Evolutionary conservation across 345 rosid genomes (phyloP).

Genomic region (Citrus trifoliata): DNA sequence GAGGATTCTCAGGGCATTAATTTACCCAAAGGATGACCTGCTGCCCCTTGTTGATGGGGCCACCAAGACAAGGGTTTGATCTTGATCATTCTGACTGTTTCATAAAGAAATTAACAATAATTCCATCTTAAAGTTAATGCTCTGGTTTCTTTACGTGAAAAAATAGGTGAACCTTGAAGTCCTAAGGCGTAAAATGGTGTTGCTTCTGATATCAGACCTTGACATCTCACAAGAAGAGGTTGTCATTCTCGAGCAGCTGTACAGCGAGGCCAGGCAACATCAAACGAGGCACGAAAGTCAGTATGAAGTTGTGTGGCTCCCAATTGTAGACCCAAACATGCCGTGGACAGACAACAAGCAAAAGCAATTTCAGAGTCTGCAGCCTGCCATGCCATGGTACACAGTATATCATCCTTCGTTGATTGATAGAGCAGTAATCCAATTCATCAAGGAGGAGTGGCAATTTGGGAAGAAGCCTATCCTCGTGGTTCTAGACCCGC

Average conservation of each 20-base stretch:
- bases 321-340: slow-evolving; percentile 45
- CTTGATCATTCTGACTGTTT: not conserved
- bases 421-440: slow-evolving; percentile 46
- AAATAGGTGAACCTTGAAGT: slow-evolving; percentile 64
- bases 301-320: slow-evolving; percentile 83
- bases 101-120: too few relatives aligned
- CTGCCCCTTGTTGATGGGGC: slow-evolving; percentile 42
- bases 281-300: slow-evolving; percentile 26
- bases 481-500: slow-evolving; percentile 71
- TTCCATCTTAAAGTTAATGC: not conserved
- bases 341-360: slow-evolving; percentile 41
- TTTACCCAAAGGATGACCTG: slow-evolving; percentile 39
- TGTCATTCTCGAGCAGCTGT: slow-evolving; percentile 44
- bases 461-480: slow-evolving; percentile 61
- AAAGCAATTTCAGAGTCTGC: slow-evolving; percentile 49
- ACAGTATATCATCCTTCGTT: slow-evolving; percentile 53
- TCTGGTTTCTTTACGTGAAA: not conserved
- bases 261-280: slow-evolving; percentile 44
- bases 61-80: slow-evolving; percentile 36
- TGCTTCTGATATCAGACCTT: slow-evolving; percentile 69
- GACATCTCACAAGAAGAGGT: slow-evolving; percentile 56
- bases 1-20: slow-evolving; percentile 40
- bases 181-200: slow-evolving; percentile 63
- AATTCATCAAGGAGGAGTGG: slow-evolving; percentile 64
- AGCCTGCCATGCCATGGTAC: slow-evolving; percentile 70